Conservation (phyloP, 305 asterid species). For the Stenogyne calaminthoides region DNA sequence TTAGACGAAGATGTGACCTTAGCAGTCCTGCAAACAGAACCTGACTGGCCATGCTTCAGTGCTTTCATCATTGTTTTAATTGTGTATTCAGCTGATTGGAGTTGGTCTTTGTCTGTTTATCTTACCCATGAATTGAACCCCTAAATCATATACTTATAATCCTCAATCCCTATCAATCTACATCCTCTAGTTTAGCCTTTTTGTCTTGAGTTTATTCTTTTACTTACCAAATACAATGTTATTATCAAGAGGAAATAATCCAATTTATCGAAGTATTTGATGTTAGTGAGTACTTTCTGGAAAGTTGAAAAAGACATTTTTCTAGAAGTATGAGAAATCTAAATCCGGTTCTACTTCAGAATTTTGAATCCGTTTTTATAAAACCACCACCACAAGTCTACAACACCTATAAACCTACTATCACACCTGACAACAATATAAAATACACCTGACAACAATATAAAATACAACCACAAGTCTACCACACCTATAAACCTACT, state of each 20-base stretch:
- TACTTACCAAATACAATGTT: background rate
- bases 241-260: background rate
- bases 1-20: background rate
- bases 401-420: no score
- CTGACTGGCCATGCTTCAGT: background rate
- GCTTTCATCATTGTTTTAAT: background rate
- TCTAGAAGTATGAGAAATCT: background rate
- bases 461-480: no score
- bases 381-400: no score
- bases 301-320: background rate
- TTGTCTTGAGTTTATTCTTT: slow-evolving; percentile 1
- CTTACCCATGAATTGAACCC: background rate
- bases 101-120: background rate
- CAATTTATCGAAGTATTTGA: background rate
- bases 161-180: background rate
- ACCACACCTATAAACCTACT: no score
- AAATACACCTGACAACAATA: no score
- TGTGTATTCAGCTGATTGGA: background rate
- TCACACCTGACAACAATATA: no score
- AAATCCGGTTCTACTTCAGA: no score
- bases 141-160: background rate
- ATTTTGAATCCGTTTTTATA: no score
- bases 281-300: background rate
- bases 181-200: background rate
- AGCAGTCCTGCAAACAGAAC: slow-evolving; percentile 6